Conservation (phyloP, 2,329 filamentous ascomycete species). For the Colletotrichum somersetense region DNA sequence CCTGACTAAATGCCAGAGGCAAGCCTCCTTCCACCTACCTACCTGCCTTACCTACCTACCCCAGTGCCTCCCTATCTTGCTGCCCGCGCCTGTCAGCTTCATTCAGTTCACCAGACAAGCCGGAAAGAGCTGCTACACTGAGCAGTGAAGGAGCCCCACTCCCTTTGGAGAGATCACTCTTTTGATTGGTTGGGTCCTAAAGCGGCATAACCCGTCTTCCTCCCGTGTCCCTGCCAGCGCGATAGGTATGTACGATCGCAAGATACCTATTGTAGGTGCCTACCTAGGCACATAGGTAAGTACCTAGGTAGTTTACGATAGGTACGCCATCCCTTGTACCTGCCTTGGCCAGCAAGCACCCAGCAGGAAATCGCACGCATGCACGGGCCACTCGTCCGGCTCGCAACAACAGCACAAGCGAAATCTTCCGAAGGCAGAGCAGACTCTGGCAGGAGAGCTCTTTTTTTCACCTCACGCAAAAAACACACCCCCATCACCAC, state of each 20-base stretch:
- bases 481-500: constrained; percentile 41
- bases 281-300: background rate
- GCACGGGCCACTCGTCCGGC: constrained; percentile 38
- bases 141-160: background rate
- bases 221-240: constrained; percentile 12
- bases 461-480: constrained; percentile 44
- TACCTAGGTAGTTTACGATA: background rate
- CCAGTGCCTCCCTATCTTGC: background rate
- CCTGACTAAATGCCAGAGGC: background rate
- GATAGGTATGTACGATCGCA: background rate
- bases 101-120: background rate
- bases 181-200: constrained; percentile 20
- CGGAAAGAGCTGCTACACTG: background rate
- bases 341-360: constrained; percentile 13
- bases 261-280: background rate
- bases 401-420: constrained; percentile 49
- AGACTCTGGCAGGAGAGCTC: constrained; percentile 40
- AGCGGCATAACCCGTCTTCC: constrained; percentile 30
- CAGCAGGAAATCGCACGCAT: constrained; percentile 8
- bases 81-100: no score
- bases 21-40: background rate
- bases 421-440: constrained; percentile 58
- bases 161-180: background rate
- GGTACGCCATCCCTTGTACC: no score
- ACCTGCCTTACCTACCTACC: background rate